Evolutionary conservation across 2,329 filamentous ascomycete species (phyloP).

Genomic region (Rosellinia necatrix): DNA sequence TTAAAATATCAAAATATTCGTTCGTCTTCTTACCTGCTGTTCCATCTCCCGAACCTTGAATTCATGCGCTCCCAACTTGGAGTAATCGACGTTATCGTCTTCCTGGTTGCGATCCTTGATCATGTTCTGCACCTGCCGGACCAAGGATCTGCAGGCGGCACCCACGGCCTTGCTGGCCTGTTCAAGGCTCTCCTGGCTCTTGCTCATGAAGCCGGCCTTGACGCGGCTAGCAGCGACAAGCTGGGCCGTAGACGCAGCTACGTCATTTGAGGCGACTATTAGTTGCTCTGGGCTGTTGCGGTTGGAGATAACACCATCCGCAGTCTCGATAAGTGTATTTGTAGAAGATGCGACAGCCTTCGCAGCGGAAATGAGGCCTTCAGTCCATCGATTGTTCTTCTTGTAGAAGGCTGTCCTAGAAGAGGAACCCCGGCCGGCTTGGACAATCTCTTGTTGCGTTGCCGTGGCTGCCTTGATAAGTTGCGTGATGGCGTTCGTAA

Average conservation of each 20-base stretch:
- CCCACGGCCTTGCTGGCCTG: conserved; percentile 92
- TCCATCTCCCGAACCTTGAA: conserved; percentile 99
- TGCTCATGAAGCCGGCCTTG: conserved; percentile 97
- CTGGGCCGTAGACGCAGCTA: conserved; percentile 94
- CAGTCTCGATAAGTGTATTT: conserved; percentile 96
- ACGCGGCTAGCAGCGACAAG: conserved; percentile 93
- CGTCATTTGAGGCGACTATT: conserved; percentile 96
- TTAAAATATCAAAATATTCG: background rate
- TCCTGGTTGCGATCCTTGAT: conserved; percentile 85
- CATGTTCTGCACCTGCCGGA: conserved; percentile 91
- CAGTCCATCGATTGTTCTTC: conserved; percentile 99
- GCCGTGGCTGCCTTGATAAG: conserved; percentile 93
- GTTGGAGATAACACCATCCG: conserved; percentile 89
- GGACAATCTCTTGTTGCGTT: conserved; percentile 95
- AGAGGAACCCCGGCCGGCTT: conserved; percentile 84
- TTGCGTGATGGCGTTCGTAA: conserved; percentile 90
- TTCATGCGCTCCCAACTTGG: conserved; percentile 86
- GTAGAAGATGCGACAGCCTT: conserved; percentile 95
- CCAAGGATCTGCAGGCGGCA: conserved; percentile 81
- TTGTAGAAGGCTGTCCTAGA: conserved; percentile 97
- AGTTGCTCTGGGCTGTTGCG: conserved; percentile 95
- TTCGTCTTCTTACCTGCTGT: conserved; percentile 75
- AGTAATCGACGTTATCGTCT: conserved; percentile 85
- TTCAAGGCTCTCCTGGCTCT: conserved; percentile 91
- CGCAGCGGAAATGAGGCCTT: conserved; percentile 93